Base-by-base conservation (phyloP, 805 yeast species). In the Alloascoidea hylecoeti region DNA sequence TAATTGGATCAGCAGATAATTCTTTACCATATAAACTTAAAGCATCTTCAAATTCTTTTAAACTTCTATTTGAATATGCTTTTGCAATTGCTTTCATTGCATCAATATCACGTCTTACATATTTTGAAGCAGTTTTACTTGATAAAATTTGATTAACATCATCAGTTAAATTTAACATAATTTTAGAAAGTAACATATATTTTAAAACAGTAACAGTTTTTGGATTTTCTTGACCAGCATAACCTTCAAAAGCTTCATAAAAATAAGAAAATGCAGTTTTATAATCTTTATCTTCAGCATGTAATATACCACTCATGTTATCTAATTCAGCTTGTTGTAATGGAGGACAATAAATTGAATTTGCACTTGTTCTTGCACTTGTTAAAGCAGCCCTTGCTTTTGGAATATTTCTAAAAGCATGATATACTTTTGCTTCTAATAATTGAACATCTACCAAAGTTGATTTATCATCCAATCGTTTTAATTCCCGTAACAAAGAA, bases 321-420 rank as follows among this genome's bases (percentile, higher is more conserved):
- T 92, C 99, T 39, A 92, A 70, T 53, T 86, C 95, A 1, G 97
- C 97, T 60, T 92, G 95, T 49, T 80, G 70, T 38, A 77, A 64
- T n/a, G 96, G 82, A 5, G 97, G 95, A 50, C 95, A 83, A 63
- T 88, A 94, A 38, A 92, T 84, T 16, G 96, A 72, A 57, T 92
- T 94, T n/a, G 98, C 98, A 2, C 94, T 80, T 0, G 98, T 92
- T 58, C 97, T 74, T 2, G 98, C 96, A 35, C 94, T 78, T 2
- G 97, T 86, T 49, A 92, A 67, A 2, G 96, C 78, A 4, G 97
- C 96, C 50, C 83, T 75, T 3, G 95, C 73, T 61, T 89, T 92
- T 3, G 96, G 81, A 50, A 83, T 70, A 57, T 92, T 92, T 56
- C 96, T 74, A 49, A 92, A 66, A 17, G 94, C 86, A 56, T 88